These are phyloP conservation scores for Eimeria falciformis DNA, from an alignment of 169 alveolate genomes.

Conservation along the genomic window DNA sequence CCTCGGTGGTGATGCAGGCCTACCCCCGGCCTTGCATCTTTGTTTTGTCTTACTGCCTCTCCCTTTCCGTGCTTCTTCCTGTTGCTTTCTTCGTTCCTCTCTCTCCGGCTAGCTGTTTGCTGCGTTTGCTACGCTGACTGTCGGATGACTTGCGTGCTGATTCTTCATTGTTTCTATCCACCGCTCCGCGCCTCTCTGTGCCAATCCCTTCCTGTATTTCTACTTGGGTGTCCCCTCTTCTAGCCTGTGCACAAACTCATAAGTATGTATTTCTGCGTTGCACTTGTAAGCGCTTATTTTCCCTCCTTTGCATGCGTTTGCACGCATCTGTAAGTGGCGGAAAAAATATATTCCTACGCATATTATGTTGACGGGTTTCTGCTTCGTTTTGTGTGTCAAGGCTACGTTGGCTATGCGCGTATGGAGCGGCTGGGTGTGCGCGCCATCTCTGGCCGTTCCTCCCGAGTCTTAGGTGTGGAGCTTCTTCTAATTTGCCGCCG, in stretches of 20 bases:
- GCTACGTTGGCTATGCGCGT: background rate
- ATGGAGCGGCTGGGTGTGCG: background rate
- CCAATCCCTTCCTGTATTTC: too few species aligned
- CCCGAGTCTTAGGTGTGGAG: background rate
- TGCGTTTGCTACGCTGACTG: background rate
- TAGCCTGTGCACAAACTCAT: too few species aligned
- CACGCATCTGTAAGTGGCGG: too few species aligned
- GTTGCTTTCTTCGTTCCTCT: background rate
- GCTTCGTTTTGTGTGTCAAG: background rate
- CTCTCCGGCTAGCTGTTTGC: background rate
- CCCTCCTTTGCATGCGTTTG: too few species aligned
- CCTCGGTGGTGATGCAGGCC: background rate
- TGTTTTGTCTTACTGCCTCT: background rate
- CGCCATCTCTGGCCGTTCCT: background rate
- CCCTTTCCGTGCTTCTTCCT: background rate
- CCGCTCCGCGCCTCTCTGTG: background rate
- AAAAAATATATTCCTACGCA: too few species aligned
- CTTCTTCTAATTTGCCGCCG: constrained; percentile 85
- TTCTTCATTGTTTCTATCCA: background rate
- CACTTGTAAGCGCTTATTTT: too few species aligned
- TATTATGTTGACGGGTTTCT: too few species aligned
- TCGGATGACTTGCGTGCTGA: background rate
- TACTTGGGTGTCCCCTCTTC: too few species aligned
- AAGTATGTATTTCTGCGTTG: too few species aligned
- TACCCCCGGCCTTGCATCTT: background rate